phyloP scores from a whole-genome alignment of 176 grass and related monocot species.

The Musa acuminata region DNA sequence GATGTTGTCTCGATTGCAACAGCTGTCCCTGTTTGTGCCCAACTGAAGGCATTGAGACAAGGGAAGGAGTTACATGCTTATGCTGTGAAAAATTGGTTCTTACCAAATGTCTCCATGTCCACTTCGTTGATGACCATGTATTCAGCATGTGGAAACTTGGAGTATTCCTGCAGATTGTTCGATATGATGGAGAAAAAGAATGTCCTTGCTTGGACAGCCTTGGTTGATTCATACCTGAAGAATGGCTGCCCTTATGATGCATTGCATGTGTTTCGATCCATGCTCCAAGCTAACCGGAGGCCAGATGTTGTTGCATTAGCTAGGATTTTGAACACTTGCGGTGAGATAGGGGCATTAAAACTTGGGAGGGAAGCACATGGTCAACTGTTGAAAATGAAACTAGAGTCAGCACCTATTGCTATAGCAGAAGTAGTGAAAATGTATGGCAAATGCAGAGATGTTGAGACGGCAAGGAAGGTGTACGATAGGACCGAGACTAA shows the following conservation, averaged over 20 bases:
- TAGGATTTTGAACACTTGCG: conserved; percentile 58
- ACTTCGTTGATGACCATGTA: conserved; percentile 83
- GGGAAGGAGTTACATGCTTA: conserved; percentile 76
- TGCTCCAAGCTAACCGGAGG: conserved; percentile 36
- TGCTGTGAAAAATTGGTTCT: conserved; percentile 67
- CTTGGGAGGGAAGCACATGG: conserved; percentile 57
- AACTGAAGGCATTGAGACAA: conserved; percentile 45
- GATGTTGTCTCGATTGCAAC: conserved; percentile 65
- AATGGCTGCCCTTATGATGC: conserved; percentile 44
- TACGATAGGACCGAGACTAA: conserved; percentile 50
- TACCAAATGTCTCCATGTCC: conserved; percentile 62
- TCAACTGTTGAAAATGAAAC: conserved; percentile 53
- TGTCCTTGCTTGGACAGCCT: conserved; percentile 70
- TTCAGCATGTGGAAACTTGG: conserved; percentile 29
- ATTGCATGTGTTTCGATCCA: conserved; percentile 60
- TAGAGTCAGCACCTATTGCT: conserved; percentile 50
- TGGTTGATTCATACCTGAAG: conserved; percentile 78
- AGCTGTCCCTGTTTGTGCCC: conserved; percentile 67
- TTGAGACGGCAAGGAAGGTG: conserved; percentile 52
- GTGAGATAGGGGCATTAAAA: conserved; percentile 31
- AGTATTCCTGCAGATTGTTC: conserved; percentile 59
- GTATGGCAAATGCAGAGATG: conserved; percentile 63
- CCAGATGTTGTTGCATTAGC: conserved; percentile 62
- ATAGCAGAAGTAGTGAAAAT: conserved; percentile 54
- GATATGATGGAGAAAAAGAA: conserved; percentile 59